These are phyloP conservation scores for Colletotrichum cuscutae DNA, from an alignment of 2,329 filamentous ascomycete species.

Conservation along the genomic window DNA sequence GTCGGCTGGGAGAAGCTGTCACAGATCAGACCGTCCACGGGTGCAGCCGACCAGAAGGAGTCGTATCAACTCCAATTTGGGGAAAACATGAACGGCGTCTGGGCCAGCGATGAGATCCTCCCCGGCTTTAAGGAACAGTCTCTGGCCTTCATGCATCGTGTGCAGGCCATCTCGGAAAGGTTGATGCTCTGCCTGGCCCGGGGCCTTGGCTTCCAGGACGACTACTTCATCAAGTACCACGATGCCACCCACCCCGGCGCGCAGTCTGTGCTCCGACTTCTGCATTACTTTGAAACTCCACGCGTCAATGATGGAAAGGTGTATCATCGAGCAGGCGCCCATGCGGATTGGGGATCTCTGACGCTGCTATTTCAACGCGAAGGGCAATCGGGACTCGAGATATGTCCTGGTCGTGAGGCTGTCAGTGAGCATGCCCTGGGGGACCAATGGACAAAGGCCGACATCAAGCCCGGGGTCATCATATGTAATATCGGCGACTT, in stretches of 20 bases:
- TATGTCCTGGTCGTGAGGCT: constrained; percentile 71
- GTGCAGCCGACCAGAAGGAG: constrained; percentile 68
- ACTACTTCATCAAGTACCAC: constrained; percentile 66
- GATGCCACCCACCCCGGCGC: constrained; percentile 58
- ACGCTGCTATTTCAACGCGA: constrained; percentile 71
- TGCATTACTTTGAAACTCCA: constrained; percentile 65
- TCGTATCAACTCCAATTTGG: constrained; percentile 72
- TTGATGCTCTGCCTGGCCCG: constrained; percentile 69
- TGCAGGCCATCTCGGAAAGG: constrained; percentile 63
- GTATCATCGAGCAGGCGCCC: constrained; percentile 70
- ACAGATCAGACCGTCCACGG: constrained; percentile 69
- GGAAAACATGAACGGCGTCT: constrained; percentile 60
- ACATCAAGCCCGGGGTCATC: constrained; percentile 62
- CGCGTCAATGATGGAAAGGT: constrained; percentile 49
- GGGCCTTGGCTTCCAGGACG: constrained; percentile 64
- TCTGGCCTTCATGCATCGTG: constrained; percentile 64
- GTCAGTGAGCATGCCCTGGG: constrained; percentile 68
- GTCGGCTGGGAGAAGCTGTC: constrained; percentile 70
- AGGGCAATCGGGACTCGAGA: constrained; percentile 70
- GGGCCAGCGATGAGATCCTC: constrained; percentile 59
- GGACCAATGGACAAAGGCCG: constrained; percentile 72
- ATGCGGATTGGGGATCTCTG: constrained; percentile 72
- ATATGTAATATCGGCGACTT: constrained; percentile 75
- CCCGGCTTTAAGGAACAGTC: constrained; percentile 58
- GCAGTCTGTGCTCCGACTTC: constrained; percentile 64